phyloP scores from a whole-genome alignment of 768 basidiomycete species.

The Termitomyces sp. region DNA sequence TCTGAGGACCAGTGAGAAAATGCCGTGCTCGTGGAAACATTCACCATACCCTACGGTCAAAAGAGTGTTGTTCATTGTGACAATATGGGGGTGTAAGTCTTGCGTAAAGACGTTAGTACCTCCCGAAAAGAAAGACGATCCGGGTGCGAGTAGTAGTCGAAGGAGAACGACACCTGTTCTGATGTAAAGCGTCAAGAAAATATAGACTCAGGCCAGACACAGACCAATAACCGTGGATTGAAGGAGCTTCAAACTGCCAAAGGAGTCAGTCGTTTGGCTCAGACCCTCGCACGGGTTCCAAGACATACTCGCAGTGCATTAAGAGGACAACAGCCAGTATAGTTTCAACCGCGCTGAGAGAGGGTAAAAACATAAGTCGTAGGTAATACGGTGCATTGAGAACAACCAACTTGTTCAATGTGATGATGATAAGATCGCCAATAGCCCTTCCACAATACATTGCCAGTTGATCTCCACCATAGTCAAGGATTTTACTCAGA shows the following conservation, averaged over 20 bases:
- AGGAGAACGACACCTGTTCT: conserved; percentile 57
- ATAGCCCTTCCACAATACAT: conserved; percentile 44
- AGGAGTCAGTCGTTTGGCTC: neutral
- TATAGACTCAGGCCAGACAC: neutral
- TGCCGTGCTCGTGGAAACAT: neutral
- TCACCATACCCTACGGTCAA: conserved; percentile 54
- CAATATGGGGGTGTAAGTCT: conserved; percentile 58
- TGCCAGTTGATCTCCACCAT: conserved; percentile 44
- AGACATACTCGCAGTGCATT: conserved; percentile 40
- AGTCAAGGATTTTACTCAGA: conserved; percentile 45
- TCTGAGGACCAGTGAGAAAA: conserved; percentile 25
- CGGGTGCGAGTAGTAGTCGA: conserved; percentile 67
- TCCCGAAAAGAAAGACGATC: conserved; percentile 59
- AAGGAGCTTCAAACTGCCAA: conserved; percentile 48
- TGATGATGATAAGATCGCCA: conserved; percentile 46
- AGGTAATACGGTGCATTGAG: neutral
- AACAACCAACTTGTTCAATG: conserved; percentile 40
- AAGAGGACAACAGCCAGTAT: conserved; percentile 44
- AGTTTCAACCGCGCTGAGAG: conserved; percentile 40
- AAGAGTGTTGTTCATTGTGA: conserved; percentile 62
- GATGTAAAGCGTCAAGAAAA: neutral
- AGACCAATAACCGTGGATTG: conserved; percentile 66
- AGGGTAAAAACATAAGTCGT: neutral
- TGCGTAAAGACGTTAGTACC: conserved; percentile 63
- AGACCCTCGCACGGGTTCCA: neutral